phyloP scores from a whole-genome alignment of 306 rosid genomes.

The Inga laurina region DNA sequence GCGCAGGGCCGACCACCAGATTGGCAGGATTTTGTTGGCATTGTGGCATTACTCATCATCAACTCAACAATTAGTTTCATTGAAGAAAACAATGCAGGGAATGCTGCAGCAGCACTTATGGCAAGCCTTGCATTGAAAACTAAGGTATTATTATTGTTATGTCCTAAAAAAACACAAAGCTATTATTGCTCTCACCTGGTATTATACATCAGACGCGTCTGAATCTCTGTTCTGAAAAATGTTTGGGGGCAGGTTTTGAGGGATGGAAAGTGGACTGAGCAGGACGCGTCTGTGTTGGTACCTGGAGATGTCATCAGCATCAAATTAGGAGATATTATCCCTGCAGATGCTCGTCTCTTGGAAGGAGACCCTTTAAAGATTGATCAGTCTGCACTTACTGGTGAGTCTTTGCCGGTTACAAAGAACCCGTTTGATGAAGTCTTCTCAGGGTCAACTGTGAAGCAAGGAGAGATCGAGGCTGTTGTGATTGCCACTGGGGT shows the following conservation, averaged over 20 bases:
- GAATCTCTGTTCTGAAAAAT: not conserved
- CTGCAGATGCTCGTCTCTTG: conserved; percentile 90
- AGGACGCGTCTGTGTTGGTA: conserved; percentile 75
- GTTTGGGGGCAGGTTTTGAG: conserved; percentile 56
- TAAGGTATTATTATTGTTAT: conserved; percentile 43
- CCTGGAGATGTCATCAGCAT: conserved; percentile 87
- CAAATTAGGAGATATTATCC: conserved; percentile 84
- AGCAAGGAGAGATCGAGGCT: conserved; percentile 95
- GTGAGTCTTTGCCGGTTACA: conserved; percentile 78
- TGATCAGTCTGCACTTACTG: conserved; percentile 88
- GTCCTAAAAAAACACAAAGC: not conserved
- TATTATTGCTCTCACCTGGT: not conserved
- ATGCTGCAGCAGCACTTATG: conserved; percentile 95
- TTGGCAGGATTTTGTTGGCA: conserved; percentile 89
- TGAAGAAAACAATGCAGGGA: conserved; percentile 95
- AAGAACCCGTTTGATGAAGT: conserved; percentile 65
- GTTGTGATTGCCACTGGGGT: conserved; percentile 94
- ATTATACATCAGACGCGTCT: not conserved
- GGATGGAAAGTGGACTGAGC: conserved; percentile 86
- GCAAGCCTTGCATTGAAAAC: conserved; percentile 97
- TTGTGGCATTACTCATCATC: conserved; percentile 55
- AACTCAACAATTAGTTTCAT: conserved; percentile 90
- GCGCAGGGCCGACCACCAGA: conserved; percentile 80
- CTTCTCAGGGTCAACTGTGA: conserved; percentile 90
- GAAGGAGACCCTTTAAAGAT: conserved; percentile 84